Percentiles rank a stretch among this genome's conserved stretches.
Evolutionary conservation across 2,329 filamentous ascomycete species (phyloP).

Genomic region (Claviceps maximensis): DNA sequence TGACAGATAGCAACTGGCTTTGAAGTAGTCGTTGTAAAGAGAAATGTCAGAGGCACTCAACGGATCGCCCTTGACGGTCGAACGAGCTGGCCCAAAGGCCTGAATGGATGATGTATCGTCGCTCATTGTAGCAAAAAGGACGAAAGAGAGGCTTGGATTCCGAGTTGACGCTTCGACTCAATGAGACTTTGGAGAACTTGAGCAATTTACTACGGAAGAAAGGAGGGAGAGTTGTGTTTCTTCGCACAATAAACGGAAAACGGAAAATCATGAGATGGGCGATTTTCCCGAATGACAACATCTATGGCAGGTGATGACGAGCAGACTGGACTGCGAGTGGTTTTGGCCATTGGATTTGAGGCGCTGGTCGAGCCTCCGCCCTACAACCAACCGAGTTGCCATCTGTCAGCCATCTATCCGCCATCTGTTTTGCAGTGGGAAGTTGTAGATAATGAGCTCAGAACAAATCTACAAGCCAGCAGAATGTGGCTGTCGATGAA

Average conservation of each 20-base stretch:
- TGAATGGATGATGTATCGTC: conserved; percentile 41
- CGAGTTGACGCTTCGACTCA: neutral
- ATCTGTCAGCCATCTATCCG: too few species aligned
- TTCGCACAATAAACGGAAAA: neutral
- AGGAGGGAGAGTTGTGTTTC: neutral
- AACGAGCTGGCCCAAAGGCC: conserved; percentile 51
- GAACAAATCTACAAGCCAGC: neutral
- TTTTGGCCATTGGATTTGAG: neutral
- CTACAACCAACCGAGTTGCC: too few species aligned
- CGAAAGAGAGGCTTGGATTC: neutral
- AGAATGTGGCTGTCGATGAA: neutral
- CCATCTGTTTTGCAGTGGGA: too few species aligned
- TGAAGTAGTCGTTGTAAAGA: conserved; percentile 60
- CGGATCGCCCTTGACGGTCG: conserved; percentile 48
- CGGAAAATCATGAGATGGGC: neutral
- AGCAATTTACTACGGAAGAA: neutral
- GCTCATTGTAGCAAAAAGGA: conserved; percentile 16
- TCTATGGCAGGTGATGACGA: neutral
- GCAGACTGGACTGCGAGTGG: neutral
- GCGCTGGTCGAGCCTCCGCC: neutral
- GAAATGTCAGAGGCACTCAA: conserved; percentile 52
- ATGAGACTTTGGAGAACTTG: neutral
- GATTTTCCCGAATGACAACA: neutral
- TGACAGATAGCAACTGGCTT: conserved; percentile 60
- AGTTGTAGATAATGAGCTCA: neutral